These are phyloP conservation scores for Sextonia rubra DNA, from an alignment of 164 flowering plant genomes.

Conservation along the genomic window DNA sequence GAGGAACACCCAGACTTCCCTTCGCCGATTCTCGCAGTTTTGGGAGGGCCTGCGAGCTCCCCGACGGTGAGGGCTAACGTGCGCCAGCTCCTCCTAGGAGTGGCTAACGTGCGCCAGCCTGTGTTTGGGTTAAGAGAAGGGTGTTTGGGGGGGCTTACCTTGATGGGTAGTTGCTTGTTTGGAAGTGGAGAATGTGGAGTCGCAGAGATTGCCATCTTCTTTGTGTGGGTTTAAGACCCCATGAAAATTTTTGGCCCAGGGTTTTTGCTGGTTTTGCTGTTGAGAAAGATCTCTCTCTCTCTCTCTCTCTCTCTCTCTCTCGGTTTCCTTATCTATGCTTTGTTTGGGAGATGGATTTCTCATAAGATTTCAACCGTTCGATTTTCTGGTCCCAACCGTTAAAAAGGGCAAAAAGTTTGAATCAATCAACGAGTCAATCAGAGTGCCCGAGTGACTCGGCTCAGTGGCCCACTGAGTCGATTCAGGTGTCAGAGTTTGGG, in stretches of 20 bases:
- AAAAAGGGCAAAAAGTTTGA: too few relatives aligned
- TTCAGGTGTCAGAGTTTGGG: too few relatives aligned
- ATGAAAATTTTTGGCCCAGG: not conserved
- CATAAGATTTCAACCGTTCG: too few relatives aligned
- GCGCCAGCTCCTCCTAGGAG: conserved; percentile 6
- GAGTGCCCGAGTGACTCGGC: too few relatives aligned
- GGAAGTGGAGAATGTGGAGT: conserved; percentile 1
- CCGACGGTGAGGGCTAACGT: conserved; percentile 6
- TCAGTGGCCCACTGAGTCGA: too few relatives aligned
- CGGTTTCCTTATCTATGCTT: too few relatives aligned
- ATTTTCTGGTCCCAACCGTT: too few relatives aligned
- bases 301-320: too few relatives aligned
- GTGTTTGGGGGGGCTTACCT: conserved; percentile 1
- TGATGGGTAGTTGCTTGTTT: conserved; percentile 8
- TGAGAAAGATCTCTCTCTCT: too few relatives aligned
- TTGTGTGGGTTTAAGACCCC: not conserved
- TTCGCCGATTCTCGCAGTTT: not conserved
- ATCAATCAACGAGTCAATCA: too few relatives aligned
- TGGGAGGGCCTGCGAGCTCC: not conserved
- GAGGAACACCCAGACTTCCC: not conserved
- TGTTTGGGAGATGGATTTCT: too few relatives aligned
- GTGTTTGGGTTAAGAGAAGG: not conserved
- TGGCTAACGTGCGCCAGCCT: conserved; percentile 1
- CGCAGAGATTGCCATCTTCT: conserved; percentile 10
- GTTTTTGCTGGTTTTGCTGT: not conserved